These are phyloP conservation scores for Ceratobasidium sp. DNA, from an alignment of 1,284 basidiomycete species.

Conservation along the genomic window DNA sequence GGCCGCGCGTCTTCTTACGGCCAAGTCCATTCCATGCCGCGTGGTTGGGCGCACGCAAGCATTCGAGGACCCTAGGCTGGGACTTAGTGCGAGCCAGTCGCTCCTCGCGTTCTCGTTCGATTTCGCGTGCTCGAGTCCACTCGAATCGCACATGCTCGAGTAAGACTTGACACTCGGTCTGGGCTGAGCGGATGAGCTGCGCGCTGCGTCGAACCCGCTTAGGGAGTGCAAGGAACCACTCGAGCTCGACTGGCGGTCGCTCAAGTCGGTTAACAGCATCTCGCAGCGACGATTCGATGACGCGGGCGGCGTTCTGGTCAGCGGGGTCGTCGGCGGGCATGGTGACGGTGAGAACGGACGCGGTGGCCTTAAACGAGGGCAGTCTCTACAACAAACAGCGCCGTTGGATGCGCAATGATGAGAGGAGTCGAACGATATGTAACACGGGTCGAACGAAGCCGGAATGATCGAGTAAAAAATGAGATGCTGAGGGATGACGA, in stretches of 20 bases:
- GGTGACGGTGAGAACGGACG: background rate
- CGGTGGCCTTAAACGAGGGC: background rate
- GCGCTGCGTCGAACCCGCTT: background rate
- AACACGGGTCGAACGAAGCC: no score
- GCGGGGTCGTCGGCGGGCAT: background rate
- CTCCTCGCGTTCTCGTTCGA: background rate
- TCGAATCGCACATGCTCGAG: background rate
- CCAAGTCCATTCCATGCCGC: background rate
- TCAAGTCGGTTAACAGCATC: background rate
- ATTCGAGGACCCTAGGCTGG: background rate
- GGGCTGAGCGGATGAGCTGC: background rate
- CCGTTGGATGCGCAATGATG: background rate
- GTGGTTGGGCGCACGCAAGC: background rate
- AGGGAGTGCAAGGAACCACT: background rate
- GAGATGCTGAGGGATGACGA: no score
- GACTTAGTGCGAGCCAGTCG: background rate
- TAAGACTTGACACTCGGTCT: background rate
- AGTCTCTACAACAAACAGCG: background rate
- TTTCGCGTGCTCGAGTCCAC: background rate
- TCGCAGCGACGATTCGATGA: background rate
- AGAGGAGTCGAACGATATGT: no score
- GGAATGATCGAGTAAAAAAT: no score
- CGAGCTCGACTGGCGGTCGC: background rate
- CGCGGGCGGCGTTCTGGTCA: constrained; percentile 2
- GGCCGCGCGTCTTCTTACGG: background rate